Base-by-base conservation (phyloP, 139 green algal species). In the Micromonas commoda region DNA sequence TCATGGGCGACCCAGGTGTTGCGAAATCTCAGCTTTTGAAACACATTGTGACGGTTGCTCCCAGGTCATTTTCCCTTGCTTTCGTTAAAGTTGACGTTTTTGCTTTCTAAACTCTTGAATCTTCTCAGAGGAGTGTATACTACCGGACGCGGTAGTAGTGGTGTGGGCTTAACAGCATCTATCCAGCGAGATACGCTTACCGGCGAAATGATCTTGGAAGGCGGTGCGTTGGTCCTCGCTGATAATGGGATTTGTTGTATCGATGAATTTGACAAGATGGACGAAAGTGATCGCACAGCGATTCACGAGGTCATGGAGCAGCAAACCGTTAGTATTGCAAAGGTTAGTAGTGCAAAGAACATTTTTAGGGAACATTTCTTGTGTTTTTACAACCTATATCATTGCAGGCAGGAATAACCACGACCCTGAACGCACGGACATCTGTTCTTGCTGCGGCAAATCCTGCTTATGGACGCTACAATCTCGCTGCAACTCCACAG, bases 261-360 rank as follows among this genome's bases (percentile, higher is more conserved):
- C 68, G 96, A 99, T 70, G 96, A 99, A 87, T 99, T 99, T 85
- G 96, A 99, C 85, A 99, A 99, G 87, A 99, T 99, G 96, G 96
- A 99, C 74, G 96, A 99, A 76, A 79, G 78, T 13, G 96, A 99
- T 86, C 86, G 96, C 19, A 99, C 96, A 3, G 92, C 96, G 67
- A 99, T 99, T 64, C 95, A 99, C 81, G 95, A 99, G 90, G 93
- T 97, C 64, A 83, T 82, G 77, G 82, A 86, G 70, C 84, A 88
- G 71, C 95, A 99, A 89, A 98, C 94, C 33, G 96, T 98, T 71
- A 94, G 86, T 86, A 99, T 99, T 71, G 96, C 96, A 79, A 99
- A 99, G 68, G 68, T 52, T 33, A n/a, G 6, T 9, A 31, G 13
- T 53, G 23, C 37, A 39, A 45, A 26, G 32, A 54, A 28, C 31